A percentile compares a stretch with the other conserved stretches of the same genome.
Conservation (phyloP, 1,284 basidiomycete genomes). For the Ceratobasidium papillatum region DNA sequence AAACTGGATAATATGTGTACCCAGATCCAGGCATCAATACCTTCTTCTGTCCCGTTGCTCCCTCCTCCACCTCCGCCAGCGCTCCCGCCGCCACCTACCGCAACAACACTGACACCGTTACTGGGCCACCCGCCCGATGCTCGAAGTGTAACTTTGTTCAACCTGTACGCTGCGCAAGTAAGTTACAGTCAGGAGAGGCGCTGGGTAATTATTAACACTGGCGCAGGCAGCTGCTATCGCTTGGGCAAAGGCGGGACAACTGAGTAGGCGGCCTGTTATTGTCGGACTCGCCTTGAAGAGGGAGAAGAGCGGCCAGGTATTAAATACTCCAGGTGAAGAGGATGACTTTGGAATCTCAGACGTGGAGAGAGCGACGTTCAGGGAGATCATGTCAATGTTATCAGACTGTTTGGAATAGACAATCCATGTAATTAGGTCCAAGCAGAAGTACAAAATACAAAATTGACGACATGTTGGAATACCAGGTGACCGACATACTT, state of each 20-base stretch:
- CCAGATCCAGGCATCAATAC: slow-evolving; percentile 85
- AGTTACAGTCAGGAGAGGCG: background rate
- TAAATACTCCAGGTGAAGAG: background rate
- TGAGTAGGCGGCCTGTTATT: slow-evolving; percentile 64
- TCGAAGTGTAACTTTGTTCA: slow-evolving; percentile 74
- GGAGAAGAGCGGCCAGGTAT: slow-evolving; percentile 45
- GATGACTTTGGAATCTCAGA: slow-evolving; percentile 51
- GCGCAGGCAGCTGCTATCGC: slow-evolving; percentile 75
- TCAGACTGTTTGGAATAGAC: slow-evolving; percentile 54
- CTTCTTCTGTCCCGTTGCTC: slow-evolving; percentile 66
- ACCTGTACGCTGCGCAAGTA: slow-evolving; percentile 79
- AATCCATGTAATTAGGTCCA: background rate
- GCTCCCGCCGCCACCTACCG: slow-evolving; percentile 75
- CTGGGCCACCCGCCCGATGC: slow-evolving; percentile 71
- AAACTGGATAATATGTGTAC: slow-evolving; percentile 30
- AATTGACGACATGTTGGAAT: slow-evolving; percentile 25
- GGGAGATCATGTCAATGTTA: slow-evolving; percentile 72
- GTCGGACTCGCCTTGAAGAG: slow-evolving; percentile 73
- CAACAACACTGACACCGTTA: slow-evolving; percentile 76
- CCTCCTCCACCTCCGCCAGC: slow-evolving; percentile 53
- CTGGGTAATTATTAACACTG: background rate
- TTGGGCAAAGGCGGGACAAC: slow-evolving; percentile 66
- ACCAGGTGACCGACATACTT: slow-evolving; percentile 40
- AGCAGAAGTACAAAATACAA: background rate
- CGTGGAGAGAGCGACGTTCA: slow-evolving; percentile 68